Conservation (phyloP, 306 rosid species). For the Leucaena leucocephala region DNA sequence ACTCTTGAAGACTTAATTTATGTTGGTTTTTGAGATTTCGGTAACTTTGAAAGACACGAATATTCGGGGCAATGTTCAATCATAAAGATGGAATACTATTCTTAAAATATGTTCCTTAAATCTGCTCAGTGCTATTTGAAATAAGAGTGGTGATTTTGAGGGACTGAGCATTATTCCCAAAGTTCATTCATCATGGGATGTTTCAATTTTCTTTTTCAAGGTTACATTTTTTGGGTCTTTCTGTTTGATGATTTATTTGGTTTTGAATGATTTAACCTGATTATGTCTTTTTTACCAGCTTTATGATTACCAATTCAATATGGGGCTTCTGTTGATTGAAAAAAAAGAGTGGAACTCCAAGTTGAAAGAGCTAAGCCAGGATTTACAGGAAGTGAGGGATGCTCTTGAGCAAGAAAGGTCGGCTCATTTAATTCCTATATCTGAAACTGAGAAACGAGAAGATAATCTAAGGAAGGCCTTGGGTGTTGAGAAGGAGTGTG, state of each 20-base stretch:
- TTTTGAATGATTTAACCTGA: constrained; percentile 15
- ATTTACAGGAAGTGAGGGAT: constrained; percentile 64
- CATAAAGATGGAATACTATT: background rate
- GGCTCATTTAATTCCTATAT: constrained; percentile 66
- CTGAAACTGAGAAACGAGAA: constrained; percentile 84
- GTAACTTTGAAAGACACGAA: background rate
- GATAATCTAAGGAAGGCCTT: constrained; percentile 85
- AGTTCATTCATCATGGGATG: constrained; percentile 8
- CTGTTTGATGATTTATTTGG: background rate
- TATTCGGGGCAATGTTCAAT: constrained; percentile 6
- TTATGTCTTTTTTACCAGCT: constrained; percentile 57
- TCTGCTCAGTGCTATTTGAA: constrained; percentile 10
- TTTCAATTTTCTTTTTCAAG: constrained; percentile 2
- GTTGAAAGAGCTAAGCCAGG: constrained; percentile 58
- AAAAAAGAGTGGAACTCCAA: constrained; percentile 86
- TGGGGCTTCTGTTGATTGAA: constrained; percentile 98
- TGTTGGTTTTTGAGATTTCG: constrained; percentile 11
- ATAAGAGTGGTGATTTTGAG: background rate
- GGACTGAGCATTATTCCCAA: background rate
- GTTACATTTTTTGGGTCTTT: background rate
- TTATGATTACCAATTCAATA: constrained; percentile 88
- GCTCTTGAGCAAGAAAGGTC: constrained; percentile 70
- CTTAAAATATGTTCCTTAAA: constrained; percentile 13
- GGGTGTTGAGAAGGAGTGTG: constrained; percentile 97
- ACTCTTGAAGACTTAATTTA: background rate